Base-by-base conservation (phyloP, 1,284 basidiomycete species). In the Cutaneotrichosporon cutaneum region DNA sequence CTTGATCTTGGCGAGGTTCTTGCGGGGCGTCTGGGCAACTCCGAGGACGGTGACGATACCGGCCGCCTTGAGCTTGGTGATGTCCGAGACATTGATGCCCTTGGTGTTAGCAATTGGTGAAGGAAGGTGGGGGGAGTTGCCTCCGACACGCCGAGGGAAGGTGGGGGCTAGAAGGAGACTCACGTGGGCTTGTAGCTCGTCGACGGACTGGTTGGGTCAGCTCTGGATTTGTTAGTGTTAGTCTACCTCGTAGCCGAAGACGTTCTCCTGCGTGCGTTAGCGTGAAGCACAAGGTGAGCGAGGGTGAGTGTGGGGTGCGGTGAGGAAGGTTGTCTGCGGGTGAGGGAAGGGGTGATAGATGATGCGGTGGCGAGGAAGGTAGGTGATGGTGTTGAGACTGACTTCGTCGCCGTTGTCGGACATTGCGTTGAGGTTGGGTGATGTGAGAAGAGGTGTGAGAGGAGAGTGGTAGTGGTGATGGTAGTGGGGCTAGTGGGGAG, bases 1-100 rank as follows among this genome's bases (percentile, higher is more conserved):
- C 85, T 96, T 96, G 71, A 96, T 92, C 76, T 94, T 95, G 60
- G 92, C 82, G 73, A 96, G 82, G 60, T 92, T 90, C 66, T 90
- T 85, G 61, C 91, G 83, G 0, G 93, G 92, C 1, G 90, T 92
- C 88, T 80, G 78, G 54, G 66, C 67, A 54, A 89, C 78, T 16
- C 77, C 77, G n/a, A 81, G 75, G 14, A 83, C 72, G 3, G 82
- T 83, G 16, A 81, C 79, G 51, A 81, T 78, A 10, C 82, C 81
- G 4, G 78, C 72, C 0, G 77, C 90, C 82, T 95, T 95, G 67
- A 96, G 86, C 80, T 96, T 96, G 61, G 88, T 77, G 60, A 96
- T 94, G 75, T 96, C 93, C 81, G 94, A 90, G 33, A 93, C 88
- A 68, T 94, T 95, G 77, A 95, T 94, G 22, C 93, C 92, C 90